phyloP scores from a whole-genome alignment of 768 basidiomycete genomes.

The Lactifluus hygrophoroides region DNA sequence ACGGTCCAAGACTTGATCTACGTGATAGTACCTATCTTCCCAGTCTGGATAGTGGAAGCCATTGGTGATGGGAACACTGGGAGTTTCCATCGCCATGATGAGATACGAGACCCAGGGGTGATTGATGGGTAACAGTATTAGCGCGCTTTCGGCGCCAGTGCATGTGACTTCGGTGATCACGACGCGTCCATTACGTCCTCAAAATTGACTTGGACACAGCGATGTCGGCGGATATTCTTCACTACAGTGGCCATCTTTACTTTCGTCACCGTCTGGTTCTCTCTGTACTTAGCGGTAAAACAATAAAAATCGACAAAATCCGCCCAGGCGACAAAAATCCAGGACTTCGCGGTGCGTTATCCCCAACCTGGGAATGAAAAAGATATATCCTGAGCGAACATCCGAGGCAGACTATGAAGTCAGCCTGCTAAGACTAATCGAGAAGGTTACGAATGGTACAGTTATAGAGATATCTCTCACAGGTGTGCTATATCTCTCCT shows the following conservation, averaged over 20 bases:
- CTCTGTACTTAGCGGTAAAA: constrained; percentile 82
- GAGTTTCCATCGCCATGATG: background rate
- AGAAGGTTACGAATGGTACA: constrained; percentile 90
- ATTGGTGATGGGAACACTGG: constrained; percentile 23
- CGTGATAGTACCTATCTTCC: constrained; percentile 63
- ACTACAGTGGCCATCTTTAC: constrained; percentile 74
- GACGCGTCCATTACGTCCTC: constrained; percentile 13
- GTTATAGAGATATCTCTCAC: constrained; percentile 95
- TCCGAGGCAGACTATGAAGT: constrained; percentile 74
- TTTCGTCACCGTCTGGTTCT: constrained; percentile 80
- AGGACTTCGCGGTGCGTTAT: constrained; percentile 68
- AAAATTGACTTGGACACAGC: background rate
- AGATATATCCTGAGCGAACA: background rate
- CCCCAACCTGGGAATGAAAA: background rate
- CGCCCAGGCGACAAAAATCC: constrained; percentile 90
- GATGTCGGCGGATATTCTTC: constrained; percentile 27
- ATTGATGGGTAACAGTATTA: too few relatives aligned
- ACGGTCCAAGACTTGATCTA: constrained; percentile 79
- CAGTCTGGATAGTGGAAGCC: constrained; percentile 38
- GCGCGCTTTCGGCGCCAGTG: too few relatives aligned
- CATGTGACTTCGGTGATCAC: background rate
- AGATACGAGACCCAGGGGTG: too few relatives aligned
- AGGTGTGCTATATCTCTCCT: constrained; percentile 37
- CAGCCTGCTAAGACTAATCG: constrained; percentile 76
- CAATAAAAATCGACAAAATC: constrained; percentile 79